These are phyloP conservation scores for Trichoderma sp. DNA, from an alignment of 2,329 filamentous ascomycete genomes.

Conservation along the genomic window DNA sequence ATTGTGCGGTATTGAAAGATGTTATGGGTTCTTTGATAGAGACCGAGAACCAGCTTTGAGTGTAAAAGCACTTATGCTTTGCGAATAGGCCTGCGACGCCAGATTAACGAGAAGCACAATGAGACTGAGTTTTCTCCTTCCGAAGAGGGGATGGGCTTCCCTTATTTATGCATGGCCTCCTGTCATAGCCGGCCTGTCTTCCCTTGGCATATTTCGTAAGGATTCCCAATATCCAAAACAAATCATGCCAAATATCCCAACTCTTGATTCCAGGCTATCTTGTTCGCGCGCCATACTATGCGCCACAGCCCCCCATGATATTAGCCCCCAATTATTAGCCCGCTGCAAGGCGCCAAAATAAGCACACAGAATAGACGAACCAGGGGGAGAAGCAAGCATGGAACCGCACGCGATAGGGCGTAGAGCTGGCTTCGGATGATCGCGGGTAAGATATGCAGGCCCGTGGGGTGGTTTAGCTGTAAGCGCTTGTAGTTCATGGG, in stretches of 20 bases:
- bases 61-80: not conserved
- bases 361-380: not conserved
- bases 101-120: not conserved
- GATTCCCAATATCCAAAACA: not conserved
- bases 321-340: not conserved
- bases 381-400: not conserved
- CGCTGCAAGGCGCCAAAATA: not conserved
- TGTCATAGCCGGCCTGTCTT: not conserved
- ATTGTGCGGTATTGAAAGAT: not conserved
- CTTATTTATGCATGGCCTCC: slow-evolving; percentile 11
- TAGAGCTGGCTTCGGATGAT: slow-evolving; percentile 1
- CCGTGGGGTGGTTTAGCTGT: slow-evolving; percentile 20
- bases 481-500: slow-evolving; percentile 18
- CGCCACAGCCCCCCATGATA: not conserved
- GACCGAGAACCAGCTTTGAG: not conserved
- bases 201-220: not conserved
- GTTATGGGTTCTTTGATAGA: not conserved
- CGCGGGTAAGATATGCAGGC: slow-evolving; percentile 15
- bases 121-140: not conserved
- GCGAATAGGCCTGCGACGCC: not conserved
- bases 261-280: slow-evolving; percentile 16
- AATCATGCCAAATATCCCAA: slow-evolving; percentile 12
- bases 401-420: slow-evolving; percentile 10
- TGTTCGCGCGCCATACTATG: not conserved
- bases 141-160: not conserved